Evolutionary conservation across 441 rosid species (phyloP).

Genomic region (Euphorbia celastroides): DNA sequence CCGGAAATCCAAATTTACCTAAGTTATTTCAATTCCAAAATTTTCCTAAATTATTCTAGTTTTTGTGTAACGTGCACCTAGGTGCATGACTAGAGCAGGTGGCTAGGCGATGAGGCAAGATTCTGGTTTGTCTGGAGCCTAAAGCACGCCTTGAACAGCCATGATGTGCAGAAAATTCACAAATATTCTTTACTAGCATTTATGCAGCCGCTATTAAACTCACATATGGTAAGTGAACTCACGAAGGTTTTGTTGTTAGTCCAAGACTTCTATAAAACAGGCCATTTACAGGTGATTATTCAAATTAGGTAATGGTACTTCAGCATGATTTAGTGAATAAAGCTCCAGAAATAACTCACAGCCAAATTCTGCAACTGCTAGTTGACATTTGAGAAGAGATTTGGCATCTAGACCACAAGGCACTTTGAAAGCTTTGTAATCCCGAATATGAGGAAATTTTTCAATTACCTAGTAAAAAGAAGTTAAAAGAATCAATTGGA

Average conservation of each 20-base stretch:
- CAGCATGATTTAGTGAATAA: not conserved
- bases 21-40: too few species aligned
- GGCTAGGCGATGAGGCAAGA: too few species aligned
- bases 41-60: too few species aligned
- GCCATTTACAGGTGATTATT: not conserved
- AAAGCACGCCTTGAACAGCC: too few species aligned
- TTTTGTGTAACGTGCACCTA: too few species aligned
- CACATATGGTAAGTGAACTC: not conserved
- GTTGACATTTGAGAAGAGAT: slow-evolving; percentile 71
- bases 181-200: not conserved
- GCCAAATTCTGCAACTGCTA: slow-evolving; percentile 57
- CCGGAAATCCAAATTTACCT: too few species aligned
- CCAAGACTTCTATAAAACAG: not conserved
- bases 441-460: slow-evolving; percentile 81
- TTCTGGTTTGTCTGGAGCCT: too few species aligned
- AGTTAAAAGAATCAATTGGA: slow-evolving; percentile 12
- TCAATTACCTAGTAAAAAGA: slow-evolving; percentile 48
- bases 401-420: slow-evolving; percentile 45
- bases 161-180: not conserved
- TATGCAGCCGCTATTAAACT: not conserved
- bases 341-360: slow-evolving; percentile 34
- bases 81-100: too few species aligned
- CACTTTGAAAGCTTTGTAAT: slow-evolving; percentile 58
- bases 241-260: not conserved
- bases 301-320: not conserved